Conservation (phyloP, 1,284 basidiomycete genomes). For the Coniferiporia sulphurascens region DNA sequence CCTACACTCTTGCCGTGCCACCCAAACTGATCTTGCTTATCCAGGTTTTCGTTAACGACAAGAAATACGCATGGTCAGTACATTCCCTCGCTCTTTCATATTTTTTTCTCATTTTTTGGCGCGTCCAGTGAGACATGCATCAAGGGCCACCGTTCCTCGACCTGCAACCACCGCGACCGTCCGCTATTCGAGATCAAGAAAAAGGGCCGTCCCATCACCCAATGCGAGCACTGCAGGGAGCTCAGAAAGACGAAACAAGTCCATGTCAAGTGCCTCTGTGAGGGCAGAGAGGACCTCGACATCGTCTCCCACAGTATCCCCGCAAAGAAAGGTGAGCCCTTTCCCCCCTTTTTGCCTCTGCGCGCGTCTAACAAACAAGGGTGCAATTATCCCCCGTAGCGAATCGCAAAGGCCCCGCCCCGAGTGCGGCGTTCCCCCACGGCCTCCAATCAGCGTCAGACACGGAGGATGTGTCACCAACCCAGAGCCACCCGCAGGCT, state of each 20-base stretch:
- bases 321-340: constrained; percentile 54
- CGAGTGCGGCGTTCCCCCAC: constrained; percentile 65
- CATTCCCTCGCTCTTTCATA: background rate
- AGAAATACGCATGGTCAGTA: constrained; percentile 76
- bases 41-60: constrained; percentile 72
- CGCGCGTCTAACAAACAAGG: background rate
- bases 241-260: constrained; percentile 71
- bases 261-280: constrained; percentile 64
- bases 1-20: background rate
- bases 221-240: constrained; percentile 74
- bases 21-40: background rate
- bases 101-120: background rate
- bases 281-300: constrained; percentile 32
- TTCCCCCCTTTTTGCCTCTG: constrained; percentile 41
- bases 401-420: constrained; percentile 27
- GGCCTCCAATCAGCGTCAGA: constrained; percentile 53
- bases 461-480: constrained; percentile 41
- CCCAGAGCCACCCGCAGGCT: constrained; percentile 4
- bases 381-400: background rate
- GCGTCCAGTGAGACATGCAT: constrained; percentile 69
- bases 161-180: constrained; percentile 72
- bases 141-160: constrained; percentile 77
- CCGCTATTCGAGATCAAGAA: constrained; percentile 79
- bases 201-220: constrained; percentile 77
- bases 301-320: constrained; percentile 29